phyloP scores from a whole-genome alignment of 805 yeast species.

The Yarrowia yakushimensis region DNA sequence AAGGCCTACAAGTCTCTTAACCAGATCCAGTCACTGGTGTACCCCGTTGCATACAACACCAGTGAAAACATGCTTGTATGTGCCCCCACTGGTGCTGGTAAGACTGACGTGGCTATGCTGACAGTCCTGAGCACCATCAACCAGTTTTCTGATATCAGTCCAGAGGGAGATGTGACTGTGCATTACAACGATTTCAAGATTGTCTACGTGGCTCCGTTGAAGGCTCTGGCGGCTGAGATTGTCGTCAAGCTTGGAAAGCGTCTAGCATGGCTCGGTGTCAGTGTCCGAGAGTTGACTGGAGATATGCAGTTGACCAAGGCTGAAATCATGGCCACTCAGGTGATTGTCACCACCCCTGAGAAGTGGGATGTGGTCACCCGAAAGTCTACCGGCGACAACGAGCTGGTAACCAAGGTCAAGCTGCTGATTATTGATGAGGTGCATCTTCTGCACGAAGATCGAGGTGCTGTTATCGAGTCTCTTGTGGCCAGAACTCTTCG shows the following conservation, averaged over 20 bases:
- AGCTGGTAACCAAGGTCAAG: conserved; percentile 77
- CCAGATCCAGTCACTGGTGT: conserved; percentile 85
- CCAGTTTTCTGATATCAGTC: conserved; percentile 47
- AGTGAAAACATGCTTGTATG: conserved; percentile 94
- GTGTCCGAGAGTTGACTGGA: conserved; percentile 86
- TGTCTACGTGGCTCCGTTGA: conserved; percentile 88
- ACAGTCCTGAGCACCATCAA: conserved; percentile 75
- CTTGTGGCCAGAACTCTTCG: conserved; percentile 89
- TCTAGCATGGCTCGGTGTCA: conserved; percentile 78
- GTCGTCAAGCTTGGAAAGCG: conserved; percentile 82
- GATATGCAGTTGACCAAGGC: conserved; percentile 87
- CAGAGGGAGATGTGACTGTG: conserved; percentile 52
- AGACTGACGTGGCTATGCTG: conserved; percentile 86
- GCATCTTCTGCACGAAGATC: conserved; percentile 91
- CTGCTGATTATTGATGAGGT: conserved; percentile 92
- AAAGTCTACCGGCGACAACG: conserved; percentile 84
- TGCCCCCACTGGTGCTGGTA: conserved; percentile 99
- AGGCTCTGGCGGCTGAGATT: conserved; percentile 94
- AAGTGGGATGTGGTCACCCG: conserved; percentile 98
- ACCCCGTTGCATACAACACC: conserved; percentile 86
- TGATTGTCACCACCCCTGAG: conserved; percentile 92
- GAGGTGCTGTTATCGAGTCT: conserved; percentile 97
- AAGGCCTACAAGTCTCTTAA: conserved; percentile 72
- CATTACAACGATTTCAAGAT: conserved; percentile 84
- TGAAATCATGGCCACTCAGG: conserved; percentile 77